Conservation (phyloP, 495 filamentous ascomycete genomes). For the Penicillium turbatum region DNA sequence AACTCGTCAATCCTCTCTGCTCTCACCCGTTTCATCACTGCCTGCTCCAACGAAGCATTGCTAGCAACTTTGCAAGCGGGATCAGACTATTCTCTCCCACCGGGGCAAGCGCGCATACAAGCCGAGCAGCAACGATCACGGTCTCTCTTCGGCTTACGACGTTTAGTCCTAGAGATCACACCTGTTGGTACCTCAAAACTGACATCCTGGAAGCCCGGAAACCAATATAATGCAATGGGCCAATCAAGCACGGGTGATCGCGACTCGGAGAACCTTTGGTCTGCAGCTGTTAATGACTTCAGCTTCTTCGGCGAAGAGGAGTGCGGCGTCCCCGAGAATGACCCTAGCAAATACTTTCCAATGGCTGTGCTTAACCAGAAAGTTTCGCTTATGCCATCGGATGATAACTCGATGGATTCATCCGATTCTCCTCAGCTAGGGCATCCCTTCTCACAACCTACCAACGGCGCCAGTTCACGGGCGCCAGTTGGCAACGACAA, state of each 20-base stretch:
- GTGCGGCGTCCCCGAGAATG: conserved; percentile 48
- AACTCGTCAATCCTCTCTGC: conserved; percentile 44
- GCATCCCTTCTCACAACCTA: conserved; percentile 1
- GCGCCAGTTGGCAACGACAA: not conserved
- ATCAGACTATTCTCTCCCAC: conserved; percentile 47
- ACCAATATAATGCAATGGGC: conserved; percentile 32
- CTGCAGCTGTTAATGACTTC: conserved; percentile 56
- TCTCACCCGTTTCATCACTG: conserved; percentile 53
- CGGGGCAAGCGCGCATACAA: conserved; percentile 39
- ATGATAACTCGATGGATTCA: conserved; percentile 24
- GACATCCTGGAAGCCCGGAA: conserved; percentile 37
- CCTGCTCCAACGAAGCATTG: conserved; percentile 55
- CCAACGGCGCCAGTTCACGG: not conserved
- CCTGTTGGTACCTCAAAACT: conserved; percentile 26
- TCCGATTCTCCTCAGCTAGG: conserved; percentile 12
- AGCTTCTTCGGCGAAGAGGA: conserved; percentile 63
- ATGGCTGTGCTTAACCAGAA: conserved; percentile 45
- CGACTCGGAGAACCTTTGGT: conserved; percentile 58
- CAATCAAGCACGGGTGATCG: conserved; percentile 59
- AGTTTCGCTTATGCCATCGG: conserved; percentile 34
- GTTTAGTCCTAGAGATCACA: conserved; percentile 55
- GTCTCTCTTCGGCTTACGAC: conserved; percentile 52
- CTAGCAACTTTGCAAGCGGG: conserved; percentile 52
- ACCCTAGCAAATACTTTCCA: conserved; percentile 41
- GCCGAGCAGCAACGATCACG: conserved; percentile 42